Evolutionary conservation across 2,329 filamentous ascomycete genomes (phyloP).

Genomic region (Thielaviopsis ethacetica): DNA sequence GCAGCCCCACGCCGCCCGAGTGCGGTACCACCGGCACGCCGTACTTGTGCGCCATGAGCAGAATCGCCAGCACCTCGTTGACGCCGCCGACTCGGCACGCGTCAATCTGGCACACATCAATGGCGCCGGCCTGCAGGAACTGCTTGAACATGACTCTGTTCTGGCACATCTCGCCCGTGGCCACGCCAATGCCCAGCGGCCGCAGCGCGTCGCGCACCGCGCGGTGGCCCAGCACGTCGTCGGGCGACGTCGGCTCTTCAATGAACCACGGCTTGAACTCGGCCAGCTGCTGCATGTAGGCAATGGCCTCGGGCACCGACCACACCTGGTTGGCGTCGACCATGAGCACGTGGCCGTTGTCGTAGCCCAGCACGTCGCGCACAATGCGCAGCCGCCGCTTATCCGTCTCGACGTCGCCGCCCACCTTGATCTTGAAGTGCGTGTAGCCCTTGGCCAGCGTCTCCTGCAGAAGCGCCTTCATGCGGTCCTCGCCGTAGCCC

Average conservation of each 20-base stretch:
- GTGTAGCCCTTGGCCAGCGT: constrained; percentile 61
- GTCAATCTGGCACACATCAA: no score
- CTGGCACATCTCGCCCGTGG: no score
- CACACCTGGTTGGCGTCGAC: constrained; percentile 88
- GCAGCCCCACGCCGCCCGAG: constrained; percentile 74
- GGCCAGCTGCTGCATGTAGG: constrained; percentile 66
- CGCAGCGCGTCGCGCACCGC: no score
- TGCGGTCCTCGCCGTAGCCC: constrained; percentile 79
- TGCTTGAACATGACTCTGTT: no score
- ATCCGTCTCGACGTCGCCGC: constrained; percentile 56
- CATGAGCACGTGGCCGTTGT: constrained; percentile 74
- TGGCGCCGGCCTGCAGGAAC: no score
- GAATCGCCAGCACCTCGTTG: constrained; percentile 60
- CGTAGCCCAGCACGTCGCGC: constrained; percentile 64
- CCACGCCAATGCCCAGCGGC: no score
- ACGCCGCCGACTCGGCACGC: no score
- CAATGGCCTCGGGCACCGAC: constrained; percentile 78
- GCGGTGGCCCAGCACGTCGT: constrained; percentile 33
- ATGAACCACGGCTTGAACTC: constrained; percentile 90
- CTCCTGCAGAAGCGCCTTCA: constrained; percentile 57
- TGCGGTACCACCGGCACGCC: constrained; percentile 75
- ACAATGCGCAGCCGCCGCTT: constrained; percentile 54
- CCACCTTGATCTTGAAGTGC: constrained; percentile 88
- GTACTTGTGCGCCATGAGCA: constrained; percentile 70
- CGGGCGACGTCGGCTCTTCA: constrained; percentile 81